Evolutionary conservation across 306 rosid genomes (phyloP).

Genomic region (Lupinus albus): DNA sequence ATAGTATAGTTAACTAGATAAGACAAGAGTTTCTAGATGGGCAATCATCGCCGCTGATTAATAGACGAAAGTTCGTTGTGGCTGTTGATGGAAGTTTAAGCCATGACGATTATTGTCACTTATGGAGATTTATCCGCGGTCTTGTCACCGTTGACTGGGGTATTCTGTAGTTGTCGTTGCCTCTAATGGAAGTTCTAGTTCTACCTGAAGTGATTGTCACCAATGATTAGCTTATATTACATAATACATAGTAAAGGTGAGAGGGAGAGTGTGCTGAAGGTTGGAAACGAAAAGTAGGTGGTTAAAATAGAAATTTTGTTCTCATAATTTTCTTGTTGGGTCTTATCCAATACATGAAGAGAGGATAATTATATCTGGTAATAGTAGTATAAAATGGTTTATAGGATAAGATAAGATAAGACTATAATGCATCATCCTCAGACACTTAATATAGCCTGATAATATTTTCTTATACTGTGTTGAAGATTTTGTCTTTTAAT

Average conservation of each 20-base stretch:
- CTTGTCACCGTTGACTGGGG: no score
- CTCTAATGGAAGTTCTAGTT: no score
- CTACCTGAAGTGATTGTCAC: no score
- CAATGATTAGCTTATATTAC: no score
- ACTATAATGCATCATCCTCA: neutral
- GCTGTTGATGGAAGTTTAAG: no score
- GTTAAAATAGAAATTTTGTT: neutral
- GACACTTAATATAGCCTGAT: neutral
- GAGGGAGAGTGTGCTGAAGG: neutral
- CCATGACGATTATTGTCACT: no score
- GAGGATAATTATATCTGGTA: neutral
- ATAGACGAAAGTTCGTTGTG: no score
- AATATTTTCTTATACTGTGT: neutral
- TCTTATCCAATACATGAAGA: neutral
- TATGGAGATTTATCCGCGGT: no score
- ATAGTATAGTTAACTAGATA: neutral
- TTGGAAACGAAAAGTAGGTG: neutral
- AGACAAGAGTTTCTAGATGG: neutral
- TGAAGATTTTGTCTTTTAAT: neutral
- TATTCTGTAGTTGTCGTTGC: no score
- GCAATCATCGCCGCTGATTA: no score
- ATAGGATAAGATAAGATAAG: neutral
- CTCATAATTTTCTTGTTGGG: neutral
- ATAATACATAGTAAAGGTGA: neutral
- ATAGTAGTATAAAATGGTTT: neutral